Conservation (phyloP, 2,329 filamentous ascomycete genomes). For the Pezicula neosporulosa region DNA sequence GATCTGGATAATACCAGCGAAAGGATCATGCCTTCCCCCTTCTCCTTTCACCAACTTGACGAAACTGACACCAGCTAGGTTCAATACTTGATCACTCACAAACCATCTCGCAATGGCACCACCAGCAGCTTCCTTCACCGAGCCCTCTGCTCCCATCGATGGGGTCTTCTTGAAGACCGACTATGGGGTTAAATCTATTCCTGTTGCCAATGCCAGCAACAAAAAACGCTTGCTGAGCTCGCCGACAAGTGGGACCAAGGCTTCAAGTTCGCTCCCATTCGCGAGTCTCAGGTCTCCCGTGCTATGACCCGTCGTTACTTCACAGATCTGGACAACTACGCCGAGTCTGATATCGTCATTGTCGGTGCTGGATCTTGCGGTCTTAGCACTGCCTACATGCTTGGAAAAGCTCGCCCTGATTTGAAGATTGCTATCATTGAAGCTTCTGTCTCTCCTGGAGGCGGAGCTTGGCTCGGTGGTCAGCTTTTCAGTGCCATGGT, state of each 20-base stretch:
- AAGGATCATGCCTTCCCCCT: constrained; percentile 88
- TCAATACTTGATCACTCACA: constrained; percentile 28
- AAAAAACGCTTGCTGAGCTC: constrained; percentile 55
- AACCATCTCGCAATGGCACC: constrained; percentile 66
- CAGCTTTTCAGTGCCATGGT: constrained; percentile 96
- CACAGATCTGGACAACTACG: constrained; percentile 80
- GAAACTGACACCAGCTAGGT: constrained; percentile 38
- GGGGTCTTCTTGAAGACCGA: constrained; percentile 34
- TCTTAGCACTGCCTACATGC: constrained; percentile 77
- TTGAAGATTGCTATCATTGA: constrained; percentile 90
- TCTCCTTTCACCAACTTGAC: constrained; percentile 25
- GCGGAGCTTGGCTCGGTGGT: constrained; percentile 88
- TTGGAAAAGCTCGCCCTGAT: constrained; percentile 80
- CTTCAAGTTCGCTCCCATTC: constrained; percentile 82
- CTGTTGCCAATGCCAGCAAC: constrained; percentile 38
- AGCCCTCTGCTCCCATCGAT: constrained; percentile 25
- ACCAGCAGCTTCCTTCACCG: constrained; percentile 63
- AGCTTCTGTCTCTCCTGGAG: constrained; percentile 81
- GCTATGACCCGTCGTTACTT: constrained; percentile 96
- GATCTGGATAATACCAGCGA: constrained; percentile 99
- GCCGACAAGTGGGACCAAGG: constrained; percentile 68
- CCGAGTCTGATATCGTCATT: constrained; percentile 92
- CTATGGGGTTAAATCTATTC: constrained; percentile 44
- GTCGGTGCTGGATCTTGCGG: constrained; percentile 88
- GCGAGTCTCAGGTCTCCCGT: constrained; percentile 87